A percentile compares a stretch with the other conserved stretches of the same genome.
Conservation (phyloP, 139 green algal species). For the Picochlorum sp. region DNA sequence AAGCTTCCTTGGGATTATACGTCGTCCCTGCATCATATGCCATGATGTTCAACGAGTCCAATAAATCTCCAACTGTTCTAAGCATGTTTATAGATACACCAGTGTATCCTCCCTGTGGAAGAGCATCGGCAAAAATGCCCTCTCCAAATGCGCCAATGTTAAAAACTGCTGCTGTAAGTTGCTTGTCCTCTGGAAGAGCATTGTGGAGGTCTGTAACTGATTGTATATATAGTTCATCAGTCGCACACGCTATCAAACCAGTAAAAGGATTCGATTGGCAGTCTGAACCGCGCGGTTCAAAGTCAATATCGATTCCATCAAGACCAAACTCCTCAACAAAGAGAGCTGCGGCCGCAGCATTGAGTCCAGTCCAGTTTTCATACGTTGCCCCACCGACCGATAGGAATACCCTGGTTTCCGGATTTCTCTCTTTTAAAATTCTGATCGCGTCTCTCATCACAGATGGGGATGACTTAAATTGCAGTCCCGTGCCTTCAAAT, state of each 20-base stretch:
- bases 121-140: slow-evolving; percentile 4
- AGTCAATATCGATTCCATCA: slow-evolving; percentile 9
- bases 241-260: neutral
- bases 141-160: slow-evolving; percentile 5
- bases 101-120: slow-evolving; percentile 5
- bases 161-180: slow-evolving; percentile 1
- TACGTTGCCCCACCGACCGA: slow-evolving; percentile 5
- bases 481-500: slow-evolving; percentile 12
- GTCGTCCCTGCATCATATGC: slow-evolving; percentile 8
- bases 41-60: slow-evolving; percentile 9
- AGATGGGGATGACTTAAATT: neutral
- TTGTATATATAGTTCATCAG: slow-evolving; percentile 7
- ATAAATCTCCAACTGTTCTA: neutral
- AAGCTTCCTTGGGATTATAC: slow-evolving; percentile 5
- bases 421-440: neutral
- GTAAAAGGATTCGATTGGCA: neutral
- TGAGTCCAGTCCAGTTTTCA: slow-evolving; percentile 7
- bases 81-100: slow-evolving; percentile 8
- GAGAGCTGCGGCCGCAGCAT: neutral
- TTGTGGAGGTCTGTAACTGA: neutral
- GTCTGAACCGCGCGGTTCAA: slow-evolving; percentile 1
- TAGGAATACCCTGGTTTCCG: neutral
- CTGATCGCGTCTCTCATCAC: slow-evolving; percentile 9
- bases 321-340: slow-evolving; percentile 13
- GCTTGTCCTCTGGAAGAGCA: neutral